phyloP scores from a whole-genome alignment of 192 early-diverging fungal species.

The Thoreauomyces humboldtii region DNA sequence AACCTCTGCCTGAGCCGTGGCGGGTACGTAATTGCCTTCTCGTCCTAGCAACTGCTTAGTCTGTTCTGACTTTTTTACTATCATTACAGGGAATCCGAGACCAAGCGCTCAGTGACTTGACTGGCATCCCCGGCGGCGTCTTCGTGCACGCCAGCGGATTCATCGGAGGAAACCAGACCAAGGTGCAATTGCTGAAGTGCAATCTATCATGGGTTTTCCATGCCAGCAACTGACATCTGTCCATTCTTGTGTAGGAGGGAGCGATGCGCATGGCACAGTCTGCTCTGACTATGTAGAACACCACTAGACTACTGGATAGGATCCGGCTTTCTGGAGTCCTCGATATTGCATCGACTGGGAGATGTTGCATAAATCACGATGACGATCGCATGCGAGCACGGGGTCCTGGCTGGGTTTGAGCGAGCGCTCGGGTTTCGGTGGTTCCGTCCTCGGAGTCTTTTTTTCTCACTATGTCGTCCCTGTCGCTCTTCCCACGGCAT shows the following conservation, averaged over 20 bases:
- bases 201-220: background rate
- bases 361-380: too few relatives aligned
- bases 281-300: constrained; percentile 54
- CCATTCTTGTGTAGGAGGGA: constrained; percentile 49
- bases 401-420: too few relatives aligned
- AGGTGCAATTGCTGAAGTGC: constrained; percentile 52
- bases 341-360: too few relatives aligned
- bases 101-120: constrained; percentile 71
- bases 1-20: constrained; percentile 72
- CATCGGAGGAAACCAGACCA: constrained; percentile 81
- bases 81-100: constrained; percentile 73
- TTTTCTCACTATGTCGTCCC: too few relatives aligned
- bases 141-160: constrained; percentile 89
- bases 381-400: too few relatives aligned
- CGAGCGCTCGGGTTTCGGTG: too few relatives aligned
- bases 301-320: too few relatives aligned
- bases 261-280: constrained; percentile 68
- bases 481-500: too few relatives aligned
- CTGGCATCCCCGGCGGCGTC: constrained; percentile 73
- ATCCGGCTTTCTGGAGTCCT: too few relatives aligned
- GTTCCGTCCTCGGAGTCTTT: too few relatives aligned
- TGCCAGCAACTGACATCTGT: background rate
- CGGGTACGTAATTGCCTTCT: constrained; percentile 18
- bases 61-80: background rate
- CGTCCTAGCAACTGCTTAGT: background rate